Evolutionary conservation across 1,284 basidiomycete species (phyloP), one percentile per base, ranked within the genome.

Genomic region (Sutorius eximius): DNA sequence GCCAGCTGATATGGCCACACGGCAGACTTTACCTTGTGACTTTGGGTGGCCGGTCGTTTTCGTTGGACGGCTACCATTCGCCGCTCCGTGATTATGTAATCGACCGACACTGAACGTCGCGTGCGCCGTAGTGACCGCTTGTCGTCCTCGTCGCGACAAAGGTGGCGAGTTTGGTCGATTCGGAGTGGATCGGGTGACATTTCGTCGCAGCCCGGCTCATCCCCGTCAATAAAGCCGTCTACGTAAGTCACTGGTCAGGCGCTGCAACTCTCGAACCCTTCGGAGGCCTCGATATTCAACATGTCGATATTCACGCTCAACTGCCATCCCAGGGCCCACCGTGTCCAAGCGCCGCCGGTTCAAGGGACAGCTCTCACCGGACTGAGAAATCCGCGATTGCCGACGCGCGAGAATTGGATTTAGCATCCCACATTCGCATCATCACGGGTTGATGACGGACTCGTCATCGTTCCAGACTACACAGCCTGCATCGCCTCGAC

Each of bases 11-110:
- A 53, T 51, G 41, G 15, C 49, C 38, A 13, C 37, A 8, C 20
- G 27, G 32, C 29, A n/a, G 29, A n/a, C 22, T 36, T 42, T 16
- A 24, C n/a, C 53, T 24, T 38, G 58, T 56, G 42, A 59, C 51
- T 32, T 12, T 33, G 10, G 1, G 7, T 24, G 11, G 44, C 43
- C 24, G 27, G 42, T 10, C 8, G 34, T 37, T 61, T 64, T 45
- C 50, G 47, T 29, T 13, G 18, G 15, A 49, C 51, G 57, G 49
- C 33, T 41, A 47, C 22, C 44, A 29, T 24, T 33, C 40, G 20
- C 33, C 42, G 48, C 12, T 18, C 0, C 30, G 40, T 0, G 29
- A 51, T 59, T 63, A 60, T 45, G 49, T 63, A 60, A 63, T 30
- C 11, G 8, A 15, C 30, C 3, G n/a, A 10, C 27, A 5, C 12